Evolutionary conservation across 1,284 basidiomycete species (phyloP).

Genomic region (Leccinum fuscescens): DNA sequence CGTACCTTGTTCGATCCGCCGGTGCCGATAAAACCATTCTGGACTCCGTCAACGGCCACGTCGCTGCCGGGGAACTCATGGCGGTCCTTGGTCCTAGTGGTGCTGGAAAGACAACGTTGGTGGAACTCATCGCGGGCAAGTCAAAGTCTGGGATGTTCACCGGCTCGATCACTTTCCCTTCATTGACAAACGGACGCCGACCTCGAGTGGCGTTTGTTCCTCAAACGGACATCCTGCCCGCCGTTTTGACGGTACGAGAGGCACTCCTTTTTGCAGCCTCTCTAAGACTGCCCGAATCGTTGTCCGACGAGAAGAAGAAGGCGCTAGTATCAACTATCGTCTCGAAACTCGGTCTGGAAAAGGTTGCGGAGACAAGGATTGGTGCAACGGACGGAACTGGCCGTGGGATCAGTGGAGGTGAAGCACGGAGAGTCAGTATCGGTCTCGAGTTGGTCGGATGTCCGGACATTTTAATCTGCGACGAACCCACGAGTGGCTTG

Average conservation of each 20-base stretch:
- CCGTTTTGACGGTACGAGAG: conserved; percentile 80
- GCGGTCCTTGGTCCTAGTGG: conserved; percentile 86
- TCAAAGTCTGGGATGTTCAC: conserved; percentile 67
- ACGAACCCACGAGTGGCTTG: conserved; percentile 81
- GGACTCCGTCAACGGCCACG: conserved; percentile 63
- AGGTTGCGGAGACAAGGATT: conserved; percentile 72
- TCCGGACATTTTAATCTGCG: conserved; percentile 79
- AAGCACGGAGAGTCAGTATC: conserved; percentile 82
- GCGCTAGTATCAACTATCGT: conserved; percentile 69
- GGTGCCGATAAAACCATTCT: conserved; percentile 67
- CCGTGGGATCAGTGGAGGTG: conserved; percentile 83
- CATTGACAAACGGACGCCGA: conserved; percentile 27
- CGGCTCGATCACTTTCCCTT: conserved; percentile 63
- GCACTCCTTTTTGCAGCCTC: conserved; percentile 82
- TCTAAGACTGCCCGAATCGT: conserved; percentile 77
- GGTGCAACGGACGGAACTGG: conserved; percentile 52
- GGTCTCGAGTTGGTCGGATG: conserved; percentile 79
- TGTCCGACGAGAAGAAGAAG: conserved; percentile 67
- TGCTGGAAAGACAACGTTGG: conserved; percentile 83
- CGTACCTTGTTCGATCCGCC: conserved; percentile 55
- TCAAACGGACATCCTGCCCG: conserved; percentile 79
- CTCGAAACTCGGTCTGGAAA: conserved; percentile 70
- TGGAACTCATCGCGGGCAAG: conserved; percentile 81
- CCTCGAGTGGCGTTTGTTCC: conserved; percentile 80
- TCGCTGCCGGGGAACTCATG: conserved; percentile 79